Evolutionary conservation across 2,329 filamentous ascomycete genomes (phyloP).

Genomic region (Grosmannia penicillata): DNA sequence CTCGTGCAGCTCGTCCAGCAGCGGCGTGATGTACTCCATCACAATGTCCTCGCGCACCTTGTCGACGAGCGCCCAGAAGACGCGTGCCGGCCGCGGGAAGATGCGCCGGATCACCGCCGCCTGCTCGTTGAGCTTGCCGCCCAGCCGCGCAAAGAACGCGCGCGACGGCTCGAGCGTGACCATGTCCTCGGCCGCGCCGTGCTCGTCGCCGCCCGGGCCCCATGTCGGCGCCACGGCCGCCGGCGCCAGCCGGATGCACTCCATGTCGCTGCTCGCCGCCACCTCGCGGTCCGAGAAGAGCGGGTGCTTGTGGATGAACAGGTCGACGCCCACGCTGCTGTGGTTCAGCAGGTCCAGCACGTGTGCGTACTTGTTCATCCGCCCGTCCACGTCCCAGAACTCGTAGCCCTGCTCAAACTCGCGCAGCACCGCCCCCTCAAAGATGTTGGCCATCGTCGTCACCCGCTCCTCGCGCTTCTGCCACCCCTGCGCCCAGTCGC

Average conservation of each 20-base stretch:
- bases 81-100: conserved; percentile 56
- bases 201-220: background rate
- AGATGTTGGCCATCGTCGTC: conserved; percentile 59
- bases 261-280: conserved; percentile 53
- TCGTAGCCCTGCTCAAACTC: conserved; percentile 93
- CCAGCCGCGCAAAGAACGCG: conserved; percentile 62
- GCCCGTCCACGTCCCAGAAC: conserved; percentile 71
- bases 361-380: conserved; percentile 79
- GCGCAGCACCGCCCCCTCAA: conserved; percentile 76
- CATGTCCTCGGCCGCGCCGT: conserved; percentile 30
- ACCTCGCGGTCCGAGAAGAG: conserved; percentile 61
- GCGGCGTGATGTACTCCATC: conserved; percentile 67
- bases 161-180: conserved; percentile 70
- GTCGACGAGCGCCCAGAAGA: conserved; percentile 67
- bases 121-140: conserved; percentile 70
- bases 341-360: conserved; percentile 74
- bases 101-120: conserved; percentile 63
- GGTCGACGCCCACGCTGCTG: conserved; percentile 60
- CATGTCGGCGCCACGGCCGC: background rate
- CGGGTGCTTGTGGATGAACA: conserved; percentile 81
- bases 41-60: conserved; percentile 75
- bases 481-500: conserved; percentile 69
- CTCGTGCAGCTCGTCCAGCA: conserved; percentile 80
- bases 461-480: conserved; percentile 56
- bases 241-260: conserved; percentile 60